phyloP scores from a whole-genome alignment of 768 basidiomycete genomes.

The Mrakia frigida region DNA sequence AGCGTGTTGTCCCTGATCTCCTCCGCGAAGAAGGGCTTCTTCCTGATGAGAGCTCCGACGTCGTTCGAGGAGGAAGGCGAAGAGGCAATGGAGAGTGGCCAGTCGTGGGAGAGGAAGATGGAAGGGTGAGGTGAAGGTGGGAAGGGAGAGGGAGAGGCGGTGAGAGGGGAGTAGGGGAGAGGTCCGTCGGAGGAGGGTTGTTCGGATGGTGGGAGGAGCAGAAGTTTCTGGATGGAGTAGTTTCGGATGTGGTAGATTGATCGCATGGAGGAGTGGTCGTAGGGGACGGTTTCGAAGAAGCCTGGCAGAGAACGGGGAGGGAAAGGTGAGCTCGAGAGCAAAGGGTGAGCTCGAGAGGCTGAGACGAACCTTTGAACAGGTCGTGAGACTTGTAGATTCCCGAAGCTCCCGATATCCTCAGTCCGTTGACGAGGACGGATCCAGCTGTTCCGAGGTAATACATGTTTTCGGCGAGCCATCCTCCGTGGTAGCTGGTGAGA shows the following conservation, averaged over 20 bases:
- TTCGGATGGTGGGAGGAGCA: conserved; percentile 26
- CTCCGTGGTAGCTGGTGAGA: conserved; percentile 74
- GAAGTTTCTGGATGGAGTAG: conserved; percentile 68
- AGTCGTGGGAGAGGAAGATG: conserved; percentile 93
- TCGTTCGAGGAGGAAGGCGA: conserved; percentile 55
- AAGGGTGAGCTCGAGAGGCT: background rate
- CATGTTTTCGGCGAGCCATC: conserved; percentile 94
- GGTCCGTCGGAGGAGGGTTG: conserved; percentile 6
- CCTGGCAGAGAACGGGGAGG: conserved; percentile 44
- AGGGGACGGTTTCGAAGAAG: conserved; percentile 76
- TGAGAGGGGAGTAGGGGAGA: background rate
- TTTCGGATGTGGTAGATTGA: conserved; percentile 89
- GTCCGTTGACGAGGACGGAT: conserved; percentile 75
- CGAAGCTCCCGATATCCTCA: conserved; percentile 83
- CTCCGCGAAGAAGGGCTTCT: conserved; percentile 69
- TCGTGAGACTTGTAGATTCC: conserved; percentile 82
- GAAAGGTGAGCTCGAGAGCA: background rate
- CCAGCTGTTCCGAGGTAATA: conserved; percentile 93
- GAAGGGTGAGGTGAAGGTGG: conserved; percentile 17
- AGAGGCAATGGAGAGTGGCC: conserved; percentile 80
- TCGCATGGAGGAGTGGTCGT: conserved; percentile 62
- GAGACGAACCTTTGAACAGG: conserved; percentile 55
- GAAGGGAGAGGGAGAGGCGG: conserved; percentile 20
- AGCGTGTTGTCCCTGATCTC: conserved; percentile 66
- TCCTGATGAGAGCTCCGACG: conserved; percentile 57